Base-by-base conservation (phyloP, 495 filamentous ascomycete genomes). In the Bathelium albidoporum region DNA sequence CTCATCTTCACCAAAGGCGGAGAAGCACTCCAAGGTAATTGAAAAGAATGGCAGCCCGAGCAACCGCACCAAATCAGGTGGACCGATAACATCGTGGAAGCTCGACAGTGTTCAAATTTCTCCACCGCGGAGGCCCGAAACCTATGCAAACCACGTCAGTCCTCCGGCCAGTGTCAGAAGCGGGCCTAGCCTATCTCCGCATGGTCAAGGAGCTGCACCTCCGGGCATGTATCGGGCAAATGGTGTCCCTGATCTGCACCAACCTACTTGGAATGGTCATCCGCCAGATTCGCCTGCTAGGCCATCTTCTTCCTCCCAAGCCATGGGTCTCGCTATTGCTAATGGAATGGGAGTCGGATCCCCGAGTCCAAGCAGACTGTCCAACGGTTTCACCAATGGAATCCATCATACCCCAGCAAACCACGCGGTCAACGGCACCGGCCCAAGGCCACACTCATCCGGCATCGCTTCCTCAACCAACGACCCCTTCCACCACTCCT, bases 1-100 rank as follows among this genome's bases (percentile, higher is more conserved):
- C 39, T 84, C 86, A 18, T 71, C 73, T 11, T 70, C 68, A 52
- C 69, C 69, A 28, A 60, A 61, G 26, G n/a, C 65, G 32, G 60
- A 64, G 58, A 63, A 41, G 16, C 12, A 66, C 59, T 52, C 64
- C 61, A 12, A 65, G 70, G 28, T 67, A 59, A 58, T 44, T 55
- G 31, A 68, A 60, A 41, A 53, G 36, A 16, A n/a, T 39, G 2
- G 58, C 61, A 28, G 58, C 63, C 14, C 59, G 41, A 9, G 29
- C 68, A 24, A 68, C 64, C 7, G 61, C 64, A 55, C 62, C 63
- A 9, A 68, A 71, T 65, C 75, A 32, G 73, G 73, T 61, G 70
- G 73, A n/a, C 28, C 49, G 1, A 62, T 67, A 45, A 58, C 65
- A 20, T 59, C 66, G 39, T 62, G 71, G 45, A 66, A 66, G 32